Conservation (phyloP, 148 eudicot genomes). For the Fagopyrum homotropicum region DNA sequence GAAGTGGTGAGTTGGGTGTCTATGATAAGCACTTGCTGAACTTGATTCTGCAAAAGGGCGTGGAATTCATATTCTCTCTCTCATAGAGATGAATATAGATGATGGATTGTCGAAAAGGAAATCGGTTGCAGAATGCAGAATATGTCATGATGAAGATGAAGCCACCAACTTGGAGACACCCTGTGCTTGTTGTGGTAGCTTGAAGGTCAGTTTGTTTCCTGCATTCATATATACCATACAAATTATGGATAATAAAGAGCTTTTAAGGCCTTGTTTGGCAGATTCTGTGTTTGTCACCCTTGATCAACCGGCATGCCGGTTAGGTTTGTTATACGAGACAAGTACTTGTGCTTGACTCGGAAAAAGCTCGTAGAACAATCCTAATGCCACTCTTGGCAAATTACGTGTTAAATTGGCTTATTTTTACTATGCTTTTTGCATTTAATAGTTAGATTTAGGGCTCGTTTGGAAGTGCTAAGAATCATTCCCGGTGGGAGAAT, state of each 20-base stretch:
- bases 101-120: conserved; percentile 30
- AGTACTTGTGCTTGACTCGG: no score
- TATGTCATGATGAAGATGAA: conserved; percentile 84
- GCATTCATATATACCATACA: not conserved
- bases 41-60: conserved; percentile 9
- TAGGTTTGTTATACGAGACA: no score
- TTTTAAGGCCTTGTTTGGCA: no score
- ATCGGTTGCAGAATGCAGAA: conserved; percentile 53
- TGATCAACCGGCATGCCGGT: no score
- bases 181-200: conserved; percentile 75
- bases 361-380: no score
- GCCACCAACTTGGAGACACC: conserved; percentile 74
- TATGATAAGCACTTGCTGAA: conserved; percentile 15
- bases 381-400: not conserved
- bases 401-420: not conserved
- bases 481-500: no score
- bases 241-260: no score
- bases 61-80: not conserved
- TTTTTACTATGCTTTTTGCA: not conserved
- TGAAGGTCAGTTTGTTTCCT: conserved; percentile 46
- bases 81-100: conserved; percentile 32
- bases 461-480: no score
- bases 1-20: not conserved
- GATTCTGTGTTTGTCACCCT: no score
- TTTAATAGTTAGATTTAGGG: not conserved